Evolutionary conservation across 1,284 basidiomycete genomes (phyloP).

Genomic region (Rhodotorula glutinis): DNA sequence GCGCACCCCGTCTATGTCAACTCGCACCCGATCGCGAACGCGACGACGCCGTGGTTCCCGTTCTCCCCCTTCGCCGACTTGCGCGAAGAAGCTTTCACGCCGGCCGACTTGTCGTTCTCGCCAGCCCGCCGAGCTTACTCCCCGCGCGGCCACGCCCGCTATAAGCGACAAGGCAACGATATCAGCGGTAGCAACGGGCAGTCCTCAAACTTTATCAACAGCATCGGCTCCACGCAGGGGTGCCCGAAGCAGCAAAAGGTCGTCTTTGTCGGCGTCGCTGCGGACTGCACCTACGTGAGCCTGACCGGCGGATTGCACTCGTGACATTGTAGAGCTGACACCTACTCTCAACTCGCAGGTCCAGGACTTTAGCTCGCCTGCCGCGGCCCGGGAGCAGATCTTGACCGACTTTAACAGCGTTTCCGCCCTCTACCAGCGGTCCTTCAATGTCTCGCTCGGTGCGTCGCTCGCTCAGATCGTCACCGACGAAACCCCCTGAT

Average conservation of each 20-base stretch:
- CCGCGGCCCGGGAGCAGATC: conserved; percentile 69
- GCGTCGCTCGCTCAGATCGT: not conserved
- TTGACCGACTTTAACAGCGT: conserved; percentile 71
- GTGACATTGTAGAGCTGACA: too few species aligned
- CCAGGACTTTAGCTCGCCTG: conserved; percentile 58
- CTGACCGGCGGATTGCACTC: not conserved
- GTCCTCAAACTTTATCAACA: conserved; percentile 60
- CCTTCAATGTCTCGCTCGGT: conserved; percentile 74
- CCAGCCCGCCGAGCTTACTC: conserved; percentile 1
- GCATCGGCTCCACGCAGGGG: conserved; percentile 64
- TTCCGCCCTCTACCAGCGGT: conserved; percentile 66
- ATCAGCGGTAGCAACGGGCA: conserved; percentile 50
- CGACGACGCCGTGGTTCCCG: not conserved
- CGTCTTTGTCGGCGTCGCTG: conserved; percentile 80
- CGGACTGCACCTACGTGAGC: conserved; percentile 70
- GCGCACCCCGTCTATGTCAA: conserved; percentile 56
- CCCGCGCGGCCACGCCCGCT: not conserved
- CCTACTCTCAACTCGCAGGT: too few species aligned
- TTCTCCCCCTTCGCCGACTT: not conserved
- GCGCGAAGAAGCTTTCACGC: not conserved
- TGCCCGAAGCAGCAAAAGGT: conserved; percentile 71
- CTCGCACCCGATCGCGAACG: not conserved
- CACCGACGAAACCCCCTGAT: not conserved
- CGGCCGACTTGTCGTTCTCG: conserved; percentile 4
- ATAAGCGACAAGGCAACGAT: conserved; percentile 34